Evolutionary conservation across 768 basidiomycete species (phyloP).

Genomic region (Mycena leptocephala): DNA sequence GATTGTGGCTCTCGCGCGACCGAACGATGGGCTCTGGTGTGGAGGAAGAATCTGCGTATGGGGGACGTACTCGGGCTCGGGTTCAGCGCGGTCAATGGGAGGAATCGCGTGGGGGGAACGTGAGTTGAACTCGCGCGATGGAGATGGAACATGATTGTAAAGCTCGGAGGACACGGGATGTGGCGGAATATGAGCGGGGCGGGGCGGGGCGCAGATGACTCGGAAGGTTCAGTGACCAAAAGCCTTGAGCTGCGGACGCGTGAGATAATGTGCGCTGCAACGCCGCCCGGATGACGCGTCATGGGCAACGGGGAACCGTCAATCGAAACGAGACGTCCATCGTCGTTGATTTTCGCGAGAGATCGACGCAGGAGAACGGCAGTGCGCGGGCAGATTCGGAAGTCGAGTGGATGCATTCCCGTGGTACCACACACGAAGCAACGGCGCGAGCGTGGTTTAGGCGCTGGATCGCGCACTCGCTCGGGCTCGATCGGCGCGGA

Average conservation of each 20-base stretch:
- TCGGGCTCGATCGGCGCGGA: not conserved
- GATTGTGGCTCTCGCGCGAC: not conserved
- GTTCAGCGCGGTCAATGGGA: not conserved
- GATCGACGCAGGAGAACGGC: not conserved
- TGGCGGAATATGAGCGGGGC: not conserved
- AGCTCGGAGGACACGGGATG: not conserved
- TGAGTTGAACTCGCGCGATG: not conserved
- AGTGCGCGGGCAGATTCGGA: conserved; percentile 17
- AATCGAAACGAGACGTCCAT: conserved; percentile 3
- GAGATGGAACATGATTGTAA: not conserved
- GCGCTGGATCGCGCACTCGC: not conserved
- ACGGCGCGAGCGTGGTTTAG: conserved; percentile 13
- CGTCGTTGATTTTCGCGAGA: not conserved
- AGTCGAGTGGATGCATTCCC: not conserved
- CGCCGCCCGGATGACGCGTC: conserved; percentile 13
- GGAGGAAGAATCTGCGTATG: not conserved
- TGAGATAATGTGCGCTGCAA: conserved; percentile 1
- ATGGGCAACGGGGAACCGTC: conserved; percentile 16
- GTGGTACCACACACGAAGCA: conserved; percentile 19
- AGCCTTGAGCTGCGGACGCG: not conserved
- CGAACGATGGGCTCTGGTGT: not conserved
- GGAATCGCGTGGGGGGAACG: not conserved
- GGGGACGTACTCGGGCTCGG: not conserved
- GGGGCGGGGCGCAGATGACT: not conserved
- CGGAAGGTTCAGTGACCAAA: not conserved